Evolutionary conservation across 2,329 filamentous ascomycete genomes (phyloP), one percentile per base, ranked within the genome.

Genomic region (Scytalidium sp.): DNA sequence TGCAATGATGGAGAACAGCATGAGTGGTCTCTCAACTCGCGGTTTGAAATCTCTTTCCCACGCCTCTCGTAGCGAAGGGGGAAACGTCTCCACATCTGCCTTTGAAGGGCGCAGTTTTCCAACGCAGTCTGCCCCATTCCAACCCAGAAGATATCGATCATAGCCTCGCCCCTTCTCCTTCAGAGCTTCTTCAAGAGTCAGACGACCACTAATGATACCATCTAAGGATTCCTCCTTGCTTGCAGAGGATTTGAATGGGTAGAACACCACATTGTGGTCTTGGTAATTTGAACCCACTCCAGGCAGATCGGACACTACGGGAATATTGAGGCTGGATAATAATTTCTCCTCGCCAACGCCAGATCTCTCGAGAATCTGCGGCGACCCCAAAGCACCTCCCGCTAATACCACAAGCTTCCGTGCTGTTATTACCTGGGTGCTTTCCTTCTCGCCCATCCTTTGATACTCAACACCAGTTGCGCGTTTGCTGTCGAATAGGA

Each of bases 401-500:
- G 32, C 32, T 36, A 36, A 36, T 5, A 36, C 32, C 13, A 36
- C 32, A 15, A 36, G 32, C 32, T 36, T 36, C 5, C 32, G 32
- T 36, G 32, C 32, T n/a, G 7, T 15, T 9, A 36, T 36, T 10
- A n/a, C 17, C 13, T 8, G 5, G 32, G 32, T 10, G 17, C 11
- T 5, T n/a, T 4, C 13, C 5, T n/a, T 36, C 5, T 15, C 32
- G 7, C 13, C 32, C 5, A 15, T n/a, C 5, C 11, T 5, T 36
- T 36, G 32, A 3, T 83, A 85, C 62, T 81, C 78, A 2, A 91
- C 86, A 15, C 75, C 87, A 2, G 87, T 84, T 2, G 86, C 86
- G 1, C 80, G 73, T 50, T 84, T 85, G 43, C 87, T 79, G 66
- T 90, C 79, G 55, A 91, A 81, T 47, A 90, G 73, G n/a, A 19